Evolutionary conservation across 352 stramenopile genomes (phyloP).

Genomic region (Phytophthora pinifolia): DNA sequence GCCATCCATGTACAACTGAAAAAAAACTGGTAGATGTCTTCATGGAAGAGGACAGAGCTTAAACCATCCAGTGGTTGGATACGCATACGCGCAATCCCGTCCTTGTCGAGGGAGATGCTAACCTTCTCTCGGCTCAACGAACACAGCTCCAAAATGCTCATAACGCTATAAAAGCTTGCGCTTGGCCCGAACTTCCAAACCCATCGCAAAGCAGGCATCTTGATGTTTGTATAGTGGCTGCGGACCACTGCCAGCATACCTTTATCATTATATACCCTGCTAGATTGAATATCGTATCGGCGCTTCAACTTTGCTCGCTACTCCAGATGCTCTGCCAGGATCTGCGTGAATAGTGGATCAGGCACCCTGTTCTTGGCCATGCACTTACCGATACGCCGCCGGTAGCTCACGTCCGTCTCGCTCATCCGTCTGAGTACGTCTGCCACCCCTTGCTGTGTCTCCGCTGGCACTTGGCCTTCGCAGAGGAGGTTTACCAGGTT

Average conservation of each 20-base stretch:
- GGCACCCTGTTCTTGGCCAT: constrained; percentile 22
- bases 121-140: constrained; percentile 94
- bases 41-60: constrained; percentile 66
- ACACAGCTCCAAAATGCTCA: constrained; percentile 40
- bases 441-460: constrained; percentile 23
- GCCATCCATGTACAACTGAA: constrained; percentile 25
- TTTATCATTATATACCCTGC: constrained; percentile 33
- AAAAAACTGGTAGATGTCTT: constrained; percentile 82
- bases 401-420: constrained; percentile 13
- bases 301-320: constrained; percentile 12
- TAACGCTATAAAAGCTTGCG: constrained; percentile 17
- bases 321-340: too few relatives aligned
- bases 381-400: constrained; percentile 18
- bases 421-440: constrained; percentile 29
- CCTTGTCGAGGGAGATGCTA: constrained; percentile 95
- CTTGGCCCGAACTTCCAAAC: constrained; percentile 40
- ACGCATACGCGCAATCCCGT: constrained; percentile 87
- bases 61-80: constrained; percentile 84
- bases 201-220: background rate
- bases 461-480: constrained; percentile 20
- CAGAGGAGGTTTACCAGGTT: constrained; percentile 37
- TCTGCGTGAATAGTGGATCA: constrained; percentile 16
- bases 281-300: constrained; percentile 11
- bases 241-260: constrained; percentile 1
- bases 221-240: constrained; percentile 16